phyloP scores from a whole-genome alignment of 139 green algal species.

The Ettlia oleoabundans region DNA sequence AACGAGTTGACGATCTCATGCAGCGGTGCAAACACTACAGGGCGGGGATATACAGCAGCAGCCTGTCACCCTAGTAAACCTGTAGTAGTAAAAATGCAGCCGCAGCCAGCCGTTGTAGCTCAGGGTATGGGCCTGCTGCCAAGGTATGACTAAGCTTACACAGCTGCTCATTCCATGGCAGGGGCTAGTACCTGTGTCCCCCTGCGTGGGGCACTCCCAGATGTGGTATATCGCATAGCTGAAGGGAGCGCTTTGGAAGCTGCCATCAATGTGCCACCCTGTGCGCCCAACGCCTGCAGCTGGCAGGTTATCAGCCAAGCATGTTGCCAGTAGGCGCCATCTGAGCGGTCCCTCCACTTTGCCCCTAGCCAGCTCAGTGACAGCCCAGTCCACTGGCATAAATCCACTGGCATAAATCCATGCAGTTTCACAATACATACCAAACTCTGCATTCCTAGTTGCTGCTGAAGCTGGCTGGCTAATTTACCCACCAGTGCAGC shows the following conservation, averaged over 20 bases:
- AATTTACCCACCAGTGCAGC: slow-evolving; percentile 48
- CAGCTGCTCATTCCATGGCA: neutral
- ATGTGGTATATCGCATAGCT: slow-evolving; percentile 58
- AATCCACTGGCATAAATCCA: no score
- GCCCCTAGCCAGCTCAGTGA: no score
- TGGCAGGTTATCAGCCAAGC: neutral
- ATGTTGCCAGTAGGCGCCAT: no score
- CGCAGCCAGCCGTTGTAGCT: no score
- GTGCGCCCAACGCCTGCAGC: slow-evolving; percentile 55
- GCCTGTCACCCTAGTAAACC: neutral
- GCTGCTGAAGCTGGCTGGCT: no score
- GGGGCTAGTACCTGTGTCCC: slow-evolving; percentile 2
- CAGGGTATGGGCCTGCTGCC: no score
- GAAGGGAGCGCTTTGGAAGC: slow-evolving; percentile 57
- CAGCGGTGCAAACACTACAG: slow-evolving; percentile 48
- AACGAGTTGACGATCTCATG: slow-evolving; percentile 39
- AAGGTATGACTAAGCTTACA: neutral
- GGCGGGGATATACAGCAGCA: neutral
- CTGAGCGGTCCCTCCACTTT: no score
- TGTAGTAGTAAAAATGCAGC: no score
- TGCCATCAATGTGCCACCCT: slow-evolving; percentile 63
- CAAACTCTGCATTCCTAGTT: no score
- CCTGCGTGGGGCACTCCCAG: slow-evolving; percentile 5
- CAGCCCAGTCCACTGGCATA: no score
- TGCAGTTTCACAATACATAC: no score